phyloP scores from a whole-genome alignment of 1,139 yeast genomes.

The Debaryomyces sp. region DNA sequence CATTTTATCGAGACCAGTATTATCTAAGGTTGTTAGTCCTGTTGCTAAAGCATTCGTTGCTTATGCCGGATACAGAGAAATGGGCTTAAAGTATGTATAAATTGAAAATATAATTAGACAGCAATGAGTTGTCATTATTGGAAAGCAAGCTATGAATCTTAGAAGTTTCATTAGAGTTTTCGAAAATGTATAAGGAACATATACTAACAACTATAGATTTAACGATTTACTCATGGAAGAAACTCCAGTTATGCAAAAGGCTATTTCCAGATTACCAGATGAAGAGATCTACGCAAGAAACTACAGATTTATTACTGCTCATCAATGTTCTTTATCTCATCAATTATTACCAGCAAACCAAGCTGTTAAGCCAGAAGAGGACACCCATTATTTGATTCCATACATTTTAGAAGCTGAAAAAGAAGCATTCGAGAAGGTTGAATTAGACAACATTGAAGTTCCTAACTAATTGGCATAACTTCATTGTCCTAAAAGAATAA shows the following conservation, averaged over 20 bases:
- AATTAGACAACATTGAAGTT: slow-evolving; percentile 76
- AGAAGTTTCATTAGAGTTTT: not conserved
- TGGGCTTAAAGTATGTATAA: slow-evolving; percentile 71
- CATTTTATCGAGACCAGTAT: slow-evolving; percentile 78
- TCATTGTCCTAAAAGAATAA: not conserved
- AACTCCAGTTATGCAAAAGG: slow-evolving; percentile 83
- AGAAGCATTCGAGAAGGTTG: slow-evolving; percentile 84
- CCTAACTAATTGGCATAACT: not conserved
- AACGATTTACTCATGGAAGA: slow-evolving; percentile 91
- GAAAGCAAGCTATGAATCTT: not conserved
- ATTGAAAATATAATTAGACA: not conserved
- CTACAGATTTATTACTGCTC: slow-evolving; percentile 89
- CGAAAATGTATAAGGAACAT: not conserved
- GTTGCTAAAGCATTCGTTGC: slow-evolving; percentile 73
- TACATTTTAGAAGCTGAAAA: slow-evolving; percentile 93
- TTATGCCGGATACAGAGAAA: slow-evolving; percentile 87
- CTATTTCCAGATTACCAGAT: slow-evolving; percentile 83
- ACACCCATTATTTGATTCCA: slow-evolving; percentile 82
- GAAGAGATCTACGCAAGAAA: slow-evolving; percentile 86
- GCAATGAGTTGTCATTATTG: not conserved
- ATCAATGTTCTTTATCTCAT: slow-evolving; percentile 83
- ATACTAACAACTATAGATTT: slow-evolving; percentile 44
- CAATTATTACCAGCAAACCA: slow-evolving; percentile 82
- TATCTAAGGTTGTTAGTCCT: slow-evolving; percentile 77
- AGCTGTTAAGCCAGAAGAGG: slow-evolving; percentile 81